Evolutionary conservation across 495 filamentous ascomycete genomes (phyloP).

Genomic region (Podospora tetraspora): DNA sequence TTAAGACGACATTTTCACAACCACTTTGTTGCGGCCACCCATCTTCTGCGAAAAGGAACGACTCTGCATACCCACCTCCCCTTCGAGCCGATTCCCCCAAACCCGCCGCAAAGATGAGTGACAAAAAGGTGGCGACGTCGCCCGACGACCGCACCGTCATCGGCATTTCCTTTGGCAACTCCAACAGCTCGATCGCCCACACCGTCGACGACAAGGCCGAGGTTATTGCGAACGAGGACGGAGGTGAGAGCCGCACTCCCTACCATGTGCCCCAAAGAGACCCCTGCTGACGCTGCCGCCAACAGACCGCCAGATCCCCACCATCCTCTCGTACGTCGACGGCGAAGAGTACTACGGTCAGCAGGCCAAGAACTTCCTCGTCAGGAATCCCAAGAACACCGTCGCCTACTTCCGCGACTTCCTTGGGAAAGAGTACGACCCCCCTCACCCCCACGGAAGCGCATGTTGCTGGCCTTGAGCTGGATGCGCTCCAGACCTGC

Average conservation of each 20-base stretch:
- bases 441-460: not conserved
- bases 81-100: not conserved
- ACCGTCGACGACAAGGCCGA: conserved; percentile 90
- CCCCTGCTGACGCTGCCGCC: not conserved
- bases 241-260: conserved; percentile 55
- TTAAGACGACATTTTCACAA: conserved; percentile 13
- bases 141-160: conserved; percentile 70
- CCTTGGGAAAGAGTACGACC: conserved; percentile 78
- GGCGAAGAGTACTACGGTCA: conserved; percentile 96
- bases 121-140: conserved; percentile 38
- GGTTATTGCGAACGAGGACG: conserved; percentile 98
- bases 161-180: conserved; percentile 96
- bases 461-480: not conserved
- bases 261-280: too few species aligned
- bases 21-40: conserved; percentile 22
- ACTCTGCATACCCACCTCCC: conserved; percentile 1
- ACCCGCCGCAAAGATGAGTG: conserved; percentile 31
- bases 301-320: conserved; percentile 91
- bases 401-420: conserved; percentile 94
- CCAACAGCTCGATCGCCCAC: conserved; percentile 92
- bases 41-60: not conserved
- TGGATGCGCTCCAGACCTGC: not conserved
- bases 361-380: conserved; percentile 86
- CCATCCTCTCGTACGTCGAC: conserved; percentile 86
- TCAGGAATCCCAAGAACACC: conserved; percentile 88